Evolutionary conservation across 352 stramenopile genomes (phyloP), one percentile per base, ranked within the genome.

Genomic region (Phytophthora melonis): DNA sequence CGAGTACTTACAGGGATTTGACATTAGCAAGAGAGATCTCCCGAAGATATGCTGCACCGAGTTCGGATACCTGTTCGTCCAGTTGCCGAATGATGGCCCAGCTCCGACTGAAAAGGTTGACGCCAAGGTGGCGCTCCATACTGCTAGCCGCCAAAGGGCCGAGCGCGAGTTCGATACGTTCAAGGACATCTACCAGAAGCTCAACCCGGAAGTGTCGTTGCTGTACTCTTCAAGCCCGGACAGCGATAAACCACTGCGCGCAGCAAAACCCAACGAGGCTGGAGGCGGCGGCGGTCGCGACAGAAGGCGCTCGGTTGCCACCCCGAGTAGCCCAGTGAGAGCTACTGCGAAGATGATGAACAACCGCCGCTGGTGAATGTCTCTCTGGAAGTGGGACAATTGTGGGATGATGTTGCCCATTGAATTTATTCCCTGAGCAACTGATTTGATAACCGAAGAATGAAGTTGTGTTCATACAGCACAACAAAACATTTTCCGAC

Each of bases 1-100:
- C 14, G 63, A 75, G 23, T 77, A 79, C 25, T 50, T 82, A 8
- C 21, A 74, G 14, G 21, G 59, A 21, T 58, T 58, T 4, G 43
- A 70, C 3, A 69, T 74, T 27, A 58, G 19, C 4, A 55, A 59
- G 14, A 70, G 59, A 18, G 68, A 79, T 23, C 14, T 80, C 3
- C 79, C 79, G 0, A 52, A 52, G 30, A 72, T 82, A 14, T 52
- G 47, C 30, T 72, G 62, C 27, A 77, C 70, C 11, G 63, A 79
- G 18, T 66, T 66, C 11, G 77, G 79, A 13, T 78, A 77, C 55
- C 54, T 86, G 7, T 73, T 74, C 43, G 70, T 85, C 36, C 52
- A 77, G 39, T 58, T 85, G 3, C 78, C 75, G 0, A 56, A 72
- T 11, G 75, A 84, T 25, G 63, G 76, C 14, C 45, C 57, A 3